Percentiles rank a stretch among this genome's conserved stretches.
These are phyloP conservation scores for Melaleuca alternifolia DNA, from an alignment of 345 rosid species.

Conservation along the genomic window DNA sequence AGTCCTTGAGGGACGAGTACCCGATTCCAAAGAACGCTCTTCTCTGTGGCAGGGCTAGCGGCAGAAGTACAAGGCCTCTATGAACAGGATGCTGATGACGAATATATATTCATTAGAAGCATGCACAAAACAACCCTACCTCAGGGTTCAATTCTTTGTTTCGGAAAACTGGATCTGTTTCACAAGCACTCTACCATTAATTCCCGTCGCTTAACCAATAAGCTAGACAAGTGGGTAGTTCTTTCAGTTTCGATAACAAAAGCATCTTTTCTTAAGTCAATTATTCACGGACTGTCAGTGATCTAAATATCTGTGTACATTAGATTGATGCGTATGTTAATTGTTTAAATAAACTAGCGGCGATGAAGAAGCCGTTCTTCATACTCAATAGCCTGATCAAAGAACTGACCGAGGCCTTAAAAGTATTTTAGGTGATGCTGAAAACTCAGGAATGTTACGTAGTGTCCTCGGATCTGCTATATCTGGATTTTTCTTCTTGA, in stretches of 20 bases:
- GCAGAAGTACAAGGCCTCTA: slow-evolving; percentile 10
- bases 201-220: not conserved
- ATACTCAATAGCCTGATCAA: not conserved
- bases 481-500: not conserved
- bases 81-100: not conserved
- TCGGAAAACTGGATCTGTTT: not conserved
- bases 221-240: not conserved
- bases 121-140: not conserved
- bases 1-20: slow-evolving; percentile 62
- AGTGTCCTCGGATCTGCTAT: not conserved
- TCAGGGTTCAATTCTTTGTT: not conserved
- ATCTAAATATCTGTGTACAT: not conserved
- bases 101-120: not conserved
- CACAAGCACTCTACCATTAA: not conserved
- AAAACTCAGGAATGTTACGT: not conserved
- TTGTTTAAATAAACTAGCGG: not conserved
- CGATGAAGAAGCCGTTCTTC: not conserved
- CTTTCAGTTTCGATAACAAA: not conserved
- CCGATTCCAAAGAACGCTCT: slow-evolving; percentile 66
- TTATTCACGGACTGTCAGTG: fast-evolving
- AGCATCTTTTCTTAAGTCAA: not conserved
- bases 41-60: slow-evolving; percentile 64
- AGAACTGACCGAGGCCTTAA: not conserved
- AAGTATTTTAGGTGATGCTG: not conserved
- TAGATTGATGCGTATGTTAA: not conserved